Evolutionary conservation across 495 filamentous ascomycete species (phyloP), one percentile per base, ranked within the genome.

Genomic region (Darksidea phi): DNA sequence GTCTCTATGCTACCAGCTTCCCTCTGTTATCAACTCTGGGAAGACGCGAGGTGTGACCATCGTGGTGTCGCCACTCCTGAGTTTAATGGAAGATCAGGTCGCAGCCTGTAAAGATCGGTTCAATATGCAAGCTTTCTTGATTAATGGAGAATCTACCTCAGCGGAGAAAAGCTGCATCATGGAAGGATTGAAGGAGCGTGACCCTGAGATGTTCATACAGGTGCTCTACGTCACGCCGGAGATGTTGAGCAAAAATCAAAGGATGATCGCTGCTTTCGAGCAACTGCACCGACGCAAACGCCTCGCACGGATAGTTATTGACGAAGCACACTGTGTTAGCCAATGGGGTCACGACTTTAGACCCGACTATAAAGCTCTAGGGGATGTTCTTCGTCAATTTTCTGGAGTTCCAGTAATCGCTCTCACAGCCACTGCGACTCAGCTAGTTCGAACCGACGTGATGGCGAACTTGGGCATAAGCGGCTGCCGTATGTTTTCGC

Each of bases 321-420:
- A 99, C 63, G 94, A 99, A 73, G 94, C 94, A 15, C 94, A 99
- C 71, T 99, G 94, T 72, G 93, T 99, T 21, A 97, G 93, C 73
- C 90, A 97, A 73, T 99, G 94, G 94, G 94, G 94, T 12, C 94
- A 99, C 67, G 94, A 99, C 72, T 99, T 99, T 71, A 87, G 95
- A 26, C 93, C 92, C 0, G 95, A 97, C 72, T 99, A 99, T 74
- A 95, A 95, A 70, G 77, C 84, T 34, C 78, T 99, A 0, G 90
- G 91, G 18, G 77, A 82, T 47, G 72, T 97, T 45, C 81, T 91
- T 21, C 57, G 76, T 1, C 80, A 79, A 51, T 87, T 91, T 59
- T 83, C 84, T 1, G 84, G 84, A 6, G 87, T 97, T 6, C 94
- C 94, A 0, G 78, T 96, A 53, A 94, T 99, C 82, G 94, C 94